These are phyloP conservation scores for Trichomonascus vanleenenianus DNA, from an alignment of 805 yeast species.

Conservation along the genomic window DNA sequence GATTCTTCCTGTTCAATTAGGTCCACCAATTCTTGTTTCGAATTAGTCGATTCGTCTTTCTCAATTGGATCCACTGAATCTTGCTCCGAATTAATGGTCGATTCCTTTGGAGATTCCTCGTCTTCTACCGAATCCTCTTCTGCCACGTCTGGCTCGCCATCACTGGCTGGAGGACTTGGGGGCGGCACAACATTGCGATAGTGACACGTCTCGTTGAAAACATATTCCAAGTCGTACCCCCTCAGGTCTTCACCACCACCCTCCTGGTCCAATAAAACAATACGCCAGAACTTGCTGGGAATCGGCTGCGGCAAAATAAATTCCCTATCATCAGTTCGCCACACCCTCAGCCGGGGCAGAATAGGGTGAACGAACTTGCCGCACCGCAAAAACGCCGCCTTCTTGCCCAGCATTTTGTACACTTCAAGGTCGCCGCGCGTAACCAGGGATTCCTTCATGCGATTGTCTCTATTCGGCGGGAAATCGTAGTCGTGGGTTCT, in stretches of 20 bases:
- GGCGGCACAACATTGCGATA: conserved; percentile 8
- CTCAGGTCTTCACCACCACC: neutral
- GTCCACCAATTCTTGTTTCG: too few species aligned
- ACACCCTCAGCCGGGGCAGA: conserved; percentile 52
- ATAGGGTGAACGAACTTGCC: conserved; percentile 70
- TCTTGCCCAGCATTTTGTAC: conserved; percentile 50
- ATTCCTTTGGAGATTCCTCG: too few species aligned
- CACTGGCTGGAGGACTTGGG: neutral
- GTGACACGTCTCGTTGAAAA: conserved; percentile 12
- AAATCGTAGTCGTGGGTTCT: conserved; percentile 9
- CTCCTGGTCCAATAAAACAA: conserved; percentile 18
- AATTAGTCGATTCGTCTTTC: too few species aligned
- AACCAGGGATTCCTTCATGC: conserved; percentile 27
- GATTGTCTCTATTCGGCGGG: conserved; percentile 9
- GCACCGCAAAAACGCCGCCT: conserved; percentile 55
- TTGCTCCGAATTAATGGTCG: too few species aligned
- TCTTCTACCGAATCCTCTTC: too few species aligned
- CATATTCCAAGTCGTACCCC: conserved; percentile 7
- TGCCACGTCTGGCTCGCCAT: neutral
- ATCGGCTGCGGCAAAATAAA: conserved; percentile 61
- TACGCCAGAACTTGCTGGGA: conserved; percentile 71
- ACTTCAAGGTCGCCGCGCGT: conserved; percentile 56
- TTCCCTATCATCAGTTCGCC: conserved; percentile 40
- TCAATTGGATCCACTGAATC: too few species aligned
- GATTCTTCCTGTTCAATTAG: too few species aligned